Conservation (phyloP, 805 yeast species). For the Priceomyces carsonii region DNA sequence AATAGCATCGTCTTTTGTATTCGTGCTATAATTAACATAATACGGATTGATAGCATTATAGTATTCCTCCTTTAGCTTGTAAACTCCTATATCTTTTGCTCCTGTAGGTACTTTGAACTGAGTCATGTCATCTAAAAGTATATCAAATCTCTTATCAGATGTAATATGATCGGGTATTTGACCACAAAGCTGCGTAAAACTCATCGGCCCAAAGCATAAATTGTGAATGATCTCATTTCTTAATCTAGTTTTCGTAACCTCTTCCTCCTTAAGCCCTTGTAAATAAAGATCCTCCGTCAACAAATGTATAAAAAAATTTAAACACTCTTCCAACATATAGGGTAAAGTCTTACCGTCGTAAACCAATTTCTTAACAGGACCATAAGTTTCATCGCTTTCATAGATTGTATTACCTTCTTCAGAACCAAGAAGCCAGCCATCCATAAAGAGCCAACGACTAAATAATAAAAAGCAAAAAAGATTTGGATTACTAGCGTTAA, state of each 20-base stretch:
- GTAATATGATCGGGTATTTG: slow-evolving; percentile 76
- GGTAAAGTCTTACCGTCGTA: slow-evolving; percentile 52
- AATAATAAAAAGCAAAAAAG: slow-evolving; percentile 57
- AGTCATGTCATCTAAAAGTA: slow-evolving; percentile 35
- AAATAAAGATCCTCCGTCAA: slow-evolving; percentile 68
- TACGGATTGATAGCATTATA: slow-evolving; percentile 55
- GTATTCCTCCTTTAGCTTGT: slow-evolving; percentile 36
- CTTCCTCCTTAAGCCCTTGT: slow-evolving; percentile 47
- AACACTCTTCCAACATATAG: slow-evolving; percentile 77
- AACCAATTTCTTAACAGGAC: slow-evolving; percentile 7
- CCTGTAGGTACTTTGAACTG: slow-evolving; percentile 32
- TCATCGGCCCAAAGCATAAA: slow-evolving; percentile 72
- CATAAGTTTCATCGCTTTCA: slow-evolving; percentile 34
- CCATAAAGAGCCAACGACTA: slow-evolving; percentile 66
- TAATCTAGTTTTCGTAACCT: slow-evolving; percentile 51
- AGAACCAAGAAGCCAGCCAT: slow-evolving; percentile 23
- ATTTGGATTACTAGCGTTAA: slow-evolving; percentile 52
- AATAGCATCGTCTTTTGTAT: slow-evolving; percentile 83
- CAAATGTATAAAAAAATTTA: slow-evolving; percentile 65
- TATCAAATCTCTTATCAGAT: slow-evolving; percentile 72
- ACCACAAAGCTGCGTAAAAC: slow-evolving; percentile 67
- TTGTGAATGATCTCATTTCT: slow-evolving; percentile 77
- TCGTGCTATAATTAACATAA: slow-evolving; percentile 73
- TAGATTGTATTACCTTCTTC: slow-evolving; percentile 17
- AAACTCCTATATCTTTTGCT: slow-evolving; percentile 37